phyloP scores from a whole-genome alignment of 768 basidiomycete species.

The Tulasnella sp. region DNA sequence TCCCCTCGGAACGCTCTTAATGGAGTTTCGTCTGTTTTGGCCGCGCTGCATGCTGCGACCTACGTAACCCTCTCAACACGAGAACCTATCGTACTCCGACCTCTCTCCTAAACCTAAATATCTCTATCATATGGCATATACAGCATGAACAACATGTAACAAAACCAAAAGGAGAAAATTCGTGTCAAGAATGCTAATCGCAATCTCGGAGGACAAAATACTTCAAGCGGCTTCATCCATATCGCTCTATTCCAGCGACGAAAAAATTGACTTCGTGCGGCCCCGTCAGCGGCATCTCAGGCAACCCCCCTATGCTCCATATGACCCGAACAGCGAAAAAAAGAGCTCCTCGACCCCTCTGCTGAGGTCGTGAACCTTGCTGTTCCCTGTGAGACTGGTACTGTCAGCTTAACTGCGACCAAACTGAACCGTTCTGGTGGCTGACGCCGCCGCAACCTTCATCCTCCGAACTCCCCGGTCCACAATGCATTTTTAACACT shows the following conservation, averaged over 20 bases:
- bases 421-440: background rate
- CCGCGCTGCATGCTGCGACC: too few species aligned
- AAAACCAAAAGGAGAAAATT: background rate
- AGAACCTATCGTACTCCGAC: background rate
- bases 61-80: too few species aligned
- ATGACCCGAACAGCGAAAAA: background rate
- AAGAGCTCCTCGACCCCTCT: too few species aligned
- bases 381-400: background rate
- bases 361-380: background rate
- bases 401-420: background rate
- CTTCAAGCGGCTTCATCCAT: background rate
- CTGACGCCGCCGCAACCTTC: background rate
- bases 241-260: background rate
- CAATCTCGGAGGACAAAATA: background rate
- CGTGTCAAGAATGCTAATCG: background rate
- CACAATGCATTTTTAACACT: too few species aligned
- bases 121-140: background rate
- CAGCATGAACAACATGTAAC: background rate
- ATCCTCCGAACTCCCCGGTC: background rate
- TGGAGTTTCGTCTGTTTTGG: background rate
- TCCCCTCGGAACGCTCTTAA: background rate
- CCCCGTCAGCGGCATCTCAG: background rate
- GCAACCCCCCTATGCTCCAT: background rate
- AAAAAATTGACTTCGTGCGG: background rate
- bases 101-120: background rate